A percentile compares a stretch with the other conserved stretches of the same genome.
Evolutionary conservation across 176 grass and related monocot genomes (phyloP).

Genomic region (Carex scoparia): DNA sequence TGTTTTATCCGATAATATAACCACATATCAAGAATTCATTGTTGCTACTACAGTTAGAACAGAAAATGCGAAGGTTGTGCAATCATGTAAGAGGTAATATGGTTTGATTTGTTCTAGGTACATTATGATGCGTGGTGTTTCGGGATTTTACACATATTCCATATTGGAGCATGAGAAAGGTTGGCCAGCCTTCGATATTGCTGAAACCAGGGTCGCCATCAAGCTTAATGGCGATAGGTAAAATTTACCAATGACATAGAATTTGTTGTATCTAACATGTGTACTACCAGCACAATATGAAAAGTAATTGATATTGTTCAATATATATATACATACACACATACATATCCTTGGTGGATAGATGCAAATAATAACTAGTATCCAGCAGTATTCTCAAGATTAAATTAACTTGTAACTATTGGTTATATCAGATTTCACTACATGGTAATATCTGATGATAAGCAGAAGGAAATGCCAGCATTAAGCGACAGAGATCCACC

Average conservation of each 20-base stretch:
- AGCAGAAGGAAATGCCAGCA: slow-evolving; percentile 56
- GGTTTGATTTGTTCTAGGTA: slow-evolving; percentile 32
- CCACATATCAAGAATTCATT: background rate
- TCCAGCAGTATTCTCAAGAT: background rate
- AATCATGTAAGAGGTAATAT: background rate
- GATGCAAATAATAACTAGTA: background rate
- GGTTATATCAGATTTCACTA: slow-evolving; percentile 43
- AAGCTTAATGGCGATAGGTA: slow-evolving; percentile 40
- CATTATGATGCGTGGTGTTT: slow-evolving; percentile 51
- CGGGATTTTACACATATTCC: slow-evolving; percentile 67
- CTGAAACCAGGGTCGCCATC: slow-evolving; percentile 36
- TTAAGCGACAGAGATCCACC: slow-evolving; percentile 18
- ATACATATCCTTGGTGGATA: background rate
- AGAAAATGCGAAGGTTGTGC: background rate
- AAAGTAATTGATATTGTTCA: background rate
- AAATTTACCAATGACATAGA: slow-evolving; percentile 10
- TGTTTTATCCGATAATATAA: background rate
- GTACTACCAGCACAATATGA: background rate
- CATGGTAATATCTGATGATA: slow-evolving; percentile 63
- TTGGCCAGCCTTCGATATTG: slow-evolving; percentile 40
- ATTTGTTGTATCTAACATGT: background rate
- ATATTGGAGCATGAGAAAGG: slow-evolving; percentile 42
- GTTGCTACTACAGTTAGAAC: background rate
- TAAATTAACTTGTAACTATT: background rate
- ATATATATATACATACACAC: background rate